phyloP scores from a whole-genome alignment of 2,329 filamentous ascomycete species.

The Lasiodiplodia hormozganensis region DNA sequence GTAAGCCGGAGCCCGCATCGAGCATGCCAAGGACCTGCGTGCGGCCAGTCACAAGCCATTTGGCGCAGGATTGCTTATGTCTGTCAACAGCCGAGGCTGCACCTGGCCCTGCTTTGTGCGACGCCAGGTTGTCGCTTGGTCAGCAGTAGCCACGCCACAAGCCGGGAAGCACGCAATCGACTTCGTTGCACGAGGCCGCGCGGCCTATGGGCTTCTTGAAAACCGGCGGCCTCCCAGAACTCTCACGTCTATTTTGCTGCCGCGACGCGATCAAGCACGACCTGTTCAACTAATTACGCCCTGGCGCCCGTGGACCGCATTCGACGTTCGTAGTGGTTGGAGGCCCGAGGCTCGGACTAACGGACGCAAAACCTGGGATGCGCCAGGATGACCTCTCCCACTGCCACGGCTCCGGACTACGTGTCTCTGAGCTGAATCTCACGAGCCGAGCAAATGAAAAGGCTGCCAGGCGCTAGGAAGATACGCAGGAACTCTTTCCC shows the following conservation, averaged over 20 bases:
- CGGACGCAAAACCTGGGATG: background rate
- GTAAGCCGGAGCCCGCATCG: background rate
- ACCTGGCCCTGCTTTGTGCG: background rate
- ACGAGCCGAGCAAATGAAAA: background rate
- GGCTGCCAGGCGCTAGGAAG: background rate
- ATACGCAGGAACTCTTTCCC: background rate
- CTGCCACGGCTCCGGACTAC: background rate
- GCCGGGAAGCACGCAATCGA: constrained; percentile 15
- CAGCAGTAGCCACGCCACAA: background rate
- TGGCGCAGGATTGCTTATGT: background rate
- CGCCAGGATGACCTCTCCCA: background rate
- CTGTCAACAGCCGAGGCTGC: background rate
- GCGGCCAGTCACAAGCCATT: background rate
- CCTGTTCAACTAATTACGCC: background rate
- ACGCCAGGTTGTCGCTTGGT: constrained; percentile 3
- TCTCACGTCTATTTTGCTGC: background rate
- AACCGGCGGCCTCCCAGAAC: constrained; percentile 1
- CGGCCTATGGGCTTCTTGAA: background rate
- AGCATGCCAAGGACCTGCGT: no score
- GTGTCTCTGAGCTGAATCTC: background rate
- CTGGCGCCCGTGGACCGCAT: background rate
- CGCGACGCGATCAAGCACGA: background rate
- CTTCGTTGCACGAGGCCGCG: constrained; percentile 10
- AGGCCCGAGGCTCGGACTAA: background rate
- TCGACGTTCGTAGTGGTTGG: background rate